These are phyloP conservation scores for Nicotiana knightiana DNA, from an alignment of 257 asterid genomes.

Conservation along the genomic window DNA sequence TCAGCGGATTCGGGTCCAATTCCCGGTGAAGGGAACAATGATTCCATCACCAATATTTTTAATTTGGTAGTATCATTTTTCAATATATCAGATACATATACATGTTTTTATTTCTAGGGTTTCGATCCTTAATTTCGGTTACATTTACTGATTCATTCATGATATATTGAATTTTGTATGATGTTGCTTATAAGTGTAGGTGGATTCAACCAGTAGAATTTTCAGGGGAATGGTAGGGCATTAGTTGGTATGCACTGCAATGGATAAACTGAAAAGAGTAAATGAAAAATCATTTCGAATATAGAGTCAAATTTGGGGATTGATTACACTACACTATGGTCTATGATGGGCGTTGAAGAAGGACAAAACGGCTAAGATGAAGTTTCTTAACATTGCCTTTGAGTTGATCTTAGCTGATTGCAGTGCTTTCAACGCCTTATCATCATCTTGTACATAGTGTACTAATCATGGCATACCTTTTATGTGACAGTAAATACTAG, in stretches of 20 bases:
- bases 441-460: neutral
- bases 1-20: neutral
- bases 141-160: neutral
- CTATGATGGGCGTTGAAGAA: neutral
- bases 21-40: neutral
- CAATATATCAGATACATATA: neutral
- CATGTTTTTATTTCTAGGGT: neutral
- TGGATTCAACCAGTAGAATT: too few species aligned
- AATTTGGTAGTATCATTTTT: neutral
- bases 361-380: neutral
- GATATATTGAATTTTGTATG: neutral
- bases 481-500: too few species aligned
- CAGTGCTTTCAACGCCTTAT: neutral
- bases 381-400: neutral
- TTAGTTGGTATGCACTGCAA: neutral
- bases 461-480: too few species aligned
- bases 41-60: slow-evolving; percentile 17
- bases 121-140: neutral
- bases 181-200: neutral
- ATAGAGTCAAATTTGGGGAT: neutral
- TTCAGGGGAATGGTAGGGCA: neutral
- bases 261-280: neutral
- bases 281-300: neutral
- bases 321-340: neutral
- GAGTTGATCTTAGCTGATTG: neutral